Percentiles rank a stretch among this genome's conserved stretches.
These are phyloP conservation scores for Kodamaea derodonti DNA, from an alignment of 1,139 yeast genomes.

Conservation along the genomic window DNA sequence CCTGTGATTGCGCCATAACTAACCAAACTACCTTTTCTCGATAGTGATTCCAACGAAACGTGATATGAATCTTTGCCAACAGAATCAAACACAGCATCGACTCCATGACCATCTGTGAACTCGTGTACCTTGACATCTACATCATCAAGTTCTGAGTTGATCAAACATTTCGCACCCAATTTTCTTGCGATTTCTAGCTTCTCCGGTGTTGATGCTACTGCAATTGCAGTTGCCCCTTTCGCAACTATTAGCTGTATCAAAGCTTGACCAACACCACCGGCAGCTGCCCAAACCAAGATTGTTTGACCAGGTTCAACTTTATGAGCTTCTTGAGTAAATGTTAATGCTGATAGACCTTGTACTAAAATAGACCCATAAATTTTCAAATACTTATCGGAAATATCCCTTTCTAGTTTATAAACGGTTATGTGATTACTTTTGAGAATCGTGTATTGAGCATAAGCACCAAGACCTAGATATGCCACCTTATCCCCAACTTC, in stretches of 20 bases:
- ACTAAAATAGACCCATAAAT: constrained; percentile 57
- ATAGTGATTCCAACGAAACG: constrained; percentile 55
- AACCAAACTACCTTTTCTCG: constrained; percentile 69
- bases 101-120: constrained; percentile 70
- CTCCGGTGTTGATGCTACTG: constrained; percentile 73
- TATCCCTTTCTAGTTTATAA: constrained; percentile 46
- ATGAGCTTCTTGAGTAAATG: constrained; percentile 65
- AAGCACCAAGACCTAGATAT: constrained; percentile 48
- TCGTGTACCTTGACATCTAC: constrained; percentile 57
- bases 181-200: constrained; percentile 57
- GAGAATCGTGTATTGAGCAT: constrained; percentile 67
- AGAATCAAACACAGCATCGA: constrained; percentile 69
- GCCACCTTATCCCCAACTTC: constrained; percentile 73
- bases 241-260: constrained; percentile 58
- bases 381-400: constrained; percentile 46
- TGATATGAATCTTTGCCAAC: constrained; percentile 83
- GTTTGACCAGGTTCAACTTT: constrained; percentile 63
- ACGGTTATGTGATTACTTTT: constrained; percentile 27
- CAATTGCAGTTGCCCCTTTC: constrained; percentile 78
- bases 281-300: constrained; percentile 84
- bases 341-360: constrained; percentile 78
- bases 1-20: constrained; percentile 88
- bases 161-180: constrained; percentile 71
- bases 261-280: constrained; percentile 88
- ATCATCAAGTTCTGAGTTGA: constrained; percentile 58